Evolutionary conservation across 2,329 filamentous ascomycete genomes (phyloP).

Genomic region (Calonectria fujianensis): DNA sequence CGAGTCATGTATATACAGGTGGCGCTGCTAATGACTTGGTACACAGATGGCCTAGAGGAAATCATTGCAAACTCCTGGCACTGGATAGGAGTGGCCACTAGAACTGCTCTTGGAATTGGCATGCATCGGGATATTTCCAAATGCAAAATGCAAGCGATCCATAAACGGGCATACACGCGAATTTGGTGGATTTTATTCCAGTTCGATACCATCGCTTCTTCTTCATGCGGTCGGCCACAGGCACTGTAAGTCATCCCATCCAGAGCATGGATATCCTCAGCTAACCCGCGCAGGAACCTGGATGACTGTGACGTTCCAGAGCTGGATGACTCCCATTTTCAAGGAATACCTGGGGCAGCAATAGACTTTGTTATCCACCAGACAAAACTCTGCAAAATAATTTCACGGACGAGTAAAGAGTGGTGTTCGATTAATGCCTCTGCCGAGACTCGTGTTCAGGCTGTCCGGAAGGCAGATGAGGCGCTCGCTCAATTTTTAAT

Average conservation of each 20-base stretch:
- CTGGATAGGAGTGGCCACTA: constrained; percentile 69
- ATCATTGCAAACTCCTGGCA: constrained; percentile 67
- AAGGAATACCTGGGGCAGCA: background rate
- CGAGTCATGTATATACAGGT: constrained; percentile 69
- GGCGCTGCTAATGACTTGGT: constrained; percentile 70
- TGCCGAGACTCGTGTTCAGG: constrained; percentile 1
- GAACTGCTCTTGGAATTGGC: constrained; percentile 69
- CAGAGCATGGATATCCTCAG: background rate
- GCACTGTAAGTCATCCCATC: background rate
- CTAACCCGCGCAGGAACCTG: constrained; percentile 25
- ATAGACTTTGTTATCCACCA: constrained; percentile 35
- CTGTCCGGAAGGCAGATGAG: constrained; percentile 22
- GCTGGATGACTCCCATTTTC: constrained; percentile 23
- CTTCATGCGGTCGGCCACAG: constrained; percentile 37
- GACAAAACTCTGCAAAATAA: constrained; percentile 32
- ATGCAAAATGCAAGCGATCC: constrained; percentile 21
- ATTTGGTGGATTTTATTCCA: constrained; percentile 44
- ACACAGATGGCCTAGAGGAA: constrained; percentile 70
- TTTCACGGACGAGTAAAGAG: constrained; percentile 26
- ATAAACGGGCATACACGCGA: constrained; percentile 35
- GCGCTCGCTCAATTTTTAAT: constrained; percentile 13
- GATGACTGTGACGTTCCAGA: constrained; percentile 30
- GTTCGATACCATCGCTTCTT: constrained; percentile 38
- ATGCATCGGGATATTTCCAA: constrained; percentile 61
- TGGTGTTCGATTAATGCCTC: background rate